Percentiles rank a stretch among this genome's conserved stretches.
Evolutionary conservation across 106 monocot species (phyloP).

Genomic region (Acanthochlamys bracteata): DNA sequence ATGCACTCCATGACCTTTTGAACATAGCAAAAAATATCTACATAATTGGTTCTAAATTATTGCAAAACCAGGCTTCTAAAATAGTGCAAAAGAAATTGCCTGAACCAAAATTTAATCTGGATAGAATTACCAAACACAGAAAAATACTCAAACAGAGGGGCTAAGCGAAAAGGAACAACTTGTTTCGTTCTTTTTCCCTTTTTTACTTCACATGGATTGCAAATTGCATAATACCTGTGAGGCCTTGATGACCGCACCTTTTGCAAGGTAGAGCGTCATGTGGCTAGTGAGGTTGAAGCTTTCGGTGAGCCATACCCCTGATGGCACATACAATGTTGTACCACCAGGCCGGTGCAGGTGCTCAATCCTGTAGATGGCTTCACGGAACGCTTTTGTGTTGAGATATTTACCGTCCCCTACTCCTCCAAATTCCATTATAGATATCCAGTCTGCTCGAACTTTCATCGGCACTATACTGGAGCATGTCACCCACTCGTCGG

Average conservation of each 20-base stretch:
- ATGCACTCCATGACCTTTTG: too few species aligned
- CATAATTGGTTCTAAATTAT: too few species aligned
- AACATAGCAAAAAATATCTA: too few species aligned
- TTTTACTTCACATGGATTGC: not conserved
- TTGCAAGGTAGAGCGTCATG: slow-evolving; percentile 83
- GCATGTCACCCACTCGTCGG: slow-evolving; percentile 32
- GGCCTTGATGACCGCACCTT: slow-evolving; percentile 74
- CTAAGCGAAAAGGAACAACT: not conserved
- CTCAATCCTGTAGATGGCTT: slow-evolving; percentile 63
- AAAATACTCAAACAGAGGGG: not conserved
- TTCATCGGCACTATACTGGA: slow-evolving; percentile 43
- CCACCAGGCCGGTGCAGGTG: slow-evolving; percentile 49
- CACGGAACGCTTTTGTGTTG: slow-evolving; percentile 59
- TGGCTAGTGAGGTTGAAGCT: slow-evolving; percentile 87
- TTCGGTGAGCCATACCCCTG: slow-evolving; percentile 83
- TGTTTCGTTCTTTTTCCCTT: not conserved
- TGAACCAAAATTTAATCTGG: not conserved
- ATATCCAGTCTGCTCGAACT: slow-evolving; percentile 39
- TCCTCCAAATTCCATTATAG: slow-evolving; percentile 50
- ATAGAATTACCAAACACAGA: not conserved
- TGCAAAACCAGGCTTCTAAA: too few species aligned
- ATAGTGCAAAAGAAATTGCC: too few species aligned
- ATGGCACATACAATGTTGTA: slow-evolving; percentile 52
- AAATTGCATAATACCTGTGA: slow-evolving; percentile 34
- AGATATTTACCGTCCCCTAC: slow-evolving; percentile 56